Conservation (phyloP, 2,329 filamentous ascomycete genomes). For the Xylaria digitata region DNA sequence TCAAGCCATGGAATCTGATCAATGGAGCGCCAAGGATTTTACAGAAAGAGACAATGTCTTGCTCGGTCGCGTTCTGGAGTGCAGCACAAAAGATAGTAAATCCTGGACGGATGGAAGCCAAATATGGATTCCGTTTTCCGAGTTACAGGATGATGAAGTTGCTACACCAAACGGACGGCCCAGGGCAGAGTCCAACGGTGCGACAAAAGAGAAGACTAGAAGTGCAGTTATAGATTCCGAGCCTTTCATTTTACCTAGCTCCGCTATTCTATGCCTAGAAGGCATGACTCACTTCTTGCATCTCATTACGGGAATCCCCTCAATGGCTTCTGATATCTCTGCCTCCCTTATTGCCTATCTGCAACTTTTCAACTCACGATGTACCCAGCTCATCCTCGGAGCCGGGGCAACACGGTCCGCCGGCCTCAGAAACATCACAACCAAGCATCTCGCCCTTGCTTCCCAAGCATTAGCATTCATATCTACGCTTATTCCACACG, state of each 20-base stretch:
- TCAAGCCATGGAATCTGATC: constrained; percentile 81
- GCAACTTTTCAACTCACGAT: constrained; percentile 93
- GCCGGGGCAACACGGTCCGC: constrained; percentile 90
- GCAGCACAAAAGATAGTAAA: constrained; percentile 76
- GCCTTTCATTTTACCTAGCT: constrained; percentile 85
- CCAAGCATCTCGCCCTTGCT: constrained; percentile 91
- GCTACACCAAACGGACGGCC: constrained; percentile 46
- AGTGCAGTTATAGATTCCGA: constrained; percentile 85
- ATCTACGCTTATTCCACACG: constrained; percentile 85
- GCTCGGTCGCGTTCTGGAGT: constrained; percentile 72
- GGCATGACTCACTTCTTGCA: constrained; percentile 86
- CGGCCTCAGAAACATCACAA: constrained; percentile 94
- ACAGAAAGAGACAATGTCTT: constrained; percentile 68
- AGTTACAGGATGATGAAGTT: constrained; percentile 52
- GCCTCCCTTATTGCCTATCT: constrained; percentile 84
- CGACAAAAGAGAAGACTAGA: constrained; percentile 71
- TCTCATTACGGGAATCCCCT: constrained; percentile 85
- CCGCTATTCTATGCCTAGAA: constrained; percentile 81
- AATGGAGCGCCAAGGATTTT: constrained; percentile 84
- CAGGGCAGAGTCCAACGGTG: constrained; percentile 60
- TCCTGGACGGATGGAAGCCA: constrained; percentile 72
- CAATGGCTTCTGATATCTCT: constrained; percentile 86
- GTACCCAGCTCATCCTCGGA: constrained; percentile 95
- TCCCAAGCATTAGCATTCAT: constrained; percentile 91
- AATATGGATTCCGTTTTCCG: constrained; percentile 64